Percentiles rank a stretch among this genome's conserved stretches.
Conservation (phyloP, 768 basidiomycete species). For the Lentinula boryana region DNA sequence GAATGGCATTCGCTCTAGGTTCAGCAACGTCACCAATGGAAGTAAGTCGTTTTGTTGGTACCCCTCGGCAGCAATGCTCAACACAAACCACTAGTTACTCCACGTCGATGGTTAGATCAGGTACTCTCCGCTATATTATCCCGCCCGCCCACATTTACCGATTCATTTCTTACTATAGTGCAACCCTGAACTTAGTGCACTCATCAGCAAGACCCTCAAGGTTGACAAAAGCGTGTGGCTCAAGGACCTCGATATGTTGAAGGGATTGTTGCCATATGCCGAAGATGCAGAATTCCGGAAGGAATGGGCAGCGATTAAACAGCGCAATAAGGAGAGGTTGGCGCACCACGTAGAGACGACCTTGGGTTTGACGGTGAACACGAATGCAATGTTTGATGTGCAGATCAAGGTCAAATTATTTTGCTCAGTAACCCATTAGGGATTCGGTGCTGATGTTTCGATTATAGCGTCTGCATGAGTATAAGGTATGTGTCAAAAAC, state of each 20-base stretch:
- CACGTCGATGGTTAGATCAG: conserved; percentile 89
- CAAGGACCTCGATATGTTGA: conserved; percentile 73
- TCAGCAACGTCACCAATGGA: conserved; percentile 91
- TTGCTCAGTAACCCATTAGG: background rate
- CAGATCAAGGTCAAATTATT: conserved; percentile 63
- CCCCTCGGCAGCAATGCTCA: background rate
- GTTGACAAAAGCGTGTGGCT: conserved; percentile 76
- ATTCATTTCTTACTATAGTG: conserved; percentile 48
- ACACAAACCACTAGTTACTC: conserved; percentile 52
- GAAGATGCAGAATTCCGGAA: conserved; percentile 73
- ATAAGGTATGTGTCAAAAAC: conserved; percentile 49
- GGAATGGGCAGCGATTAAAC: conserved; percentile 83
- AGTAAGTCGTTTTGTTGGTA: conserved; percentile 35
- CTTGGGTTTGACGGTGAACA: conserved; percentile 66
- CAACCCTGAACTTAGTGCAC: conserved; percentile 80
- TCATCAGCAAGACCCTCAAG: conserved; percentile 80
- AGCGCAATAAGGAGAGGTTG: conserved; percentile 85
- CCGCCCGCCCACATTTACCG: background rate
- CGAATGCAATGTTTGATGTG: conserved; percentile 83
- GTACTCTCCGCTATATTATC: conserved; percentile 18
- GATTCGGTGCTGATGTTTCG: conserved; percentile 11
- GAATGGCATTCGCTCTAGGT: conserved; percentile 32
- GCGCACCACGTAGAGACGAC: conserved; percentile 69
- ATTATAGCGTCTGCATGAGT: conserved; percentile 81
- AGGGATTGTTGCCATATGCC: conserved; percentile 65